Base-by-base conservation (phyloP, 192 early-diverging fungal species). In the Backusella mclennaniae region DNA sequence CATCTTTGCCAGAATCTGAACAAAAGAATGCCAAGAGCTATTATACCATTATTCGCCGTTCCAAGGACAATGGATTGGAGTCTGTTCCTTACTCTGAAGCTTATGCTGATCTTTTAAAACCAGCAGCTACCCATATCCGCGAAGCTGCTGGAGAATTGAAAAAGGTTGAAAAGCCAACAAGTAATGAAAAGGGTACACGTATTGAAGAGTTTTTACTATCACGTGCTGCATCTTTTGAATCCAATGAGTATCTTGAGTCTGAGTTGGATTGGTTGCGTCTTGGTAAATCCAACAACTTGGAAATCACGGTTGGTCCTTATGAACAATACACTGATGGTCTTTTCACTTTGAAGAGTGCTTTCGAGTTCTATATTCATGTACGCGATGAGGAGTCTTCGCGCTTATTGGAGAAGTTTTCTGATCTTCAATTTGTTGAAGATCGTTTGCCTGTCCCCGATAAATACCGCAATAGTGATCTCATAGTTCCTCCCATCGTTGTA, bases 321-420 rank as follows among this genome's bases (percentile, higher is more conserved):
- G 92, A 93, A 84, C 88, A 88, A 8, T 94, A 94, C 74, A 89
- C 89, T 29, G 93, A 94, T 73, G 86, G 88, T 76, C 53, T 92
- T 74, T 88, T 89, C 41, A 82, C 84, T n/a, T 76, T 84, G 70
- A 93, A 92, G 74, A 86, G 90, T 63, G 88, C 90, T 19, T 94
- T 87, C 72, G 92, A 94, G 73, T 84, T 90, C 31, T 90, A 90
- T 83, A 69, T 93, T 26, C 89, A 91, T 77, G 89, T 89, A 42
- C 84, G 92, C 1, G 93, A 94, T 73, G 89, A 89, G 70, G 80
- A 77, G 31, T 88, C 83, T 9, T 89, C 87, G 3, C 53, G 72
- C 33, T 73, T 87, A 69, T 71, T 94, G 53, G 91, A 88, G 33
- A 90, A 90, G 76, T 94, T 93, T 72, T 89, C 90, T 0, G 75